Percentiles rank a stretch among this genome's conserved stretches.
These are phyloP conservation scores for Dryas octopetala DNA, from an alignment of 306 rosid species.

Conservation along the genomic window DNA sequence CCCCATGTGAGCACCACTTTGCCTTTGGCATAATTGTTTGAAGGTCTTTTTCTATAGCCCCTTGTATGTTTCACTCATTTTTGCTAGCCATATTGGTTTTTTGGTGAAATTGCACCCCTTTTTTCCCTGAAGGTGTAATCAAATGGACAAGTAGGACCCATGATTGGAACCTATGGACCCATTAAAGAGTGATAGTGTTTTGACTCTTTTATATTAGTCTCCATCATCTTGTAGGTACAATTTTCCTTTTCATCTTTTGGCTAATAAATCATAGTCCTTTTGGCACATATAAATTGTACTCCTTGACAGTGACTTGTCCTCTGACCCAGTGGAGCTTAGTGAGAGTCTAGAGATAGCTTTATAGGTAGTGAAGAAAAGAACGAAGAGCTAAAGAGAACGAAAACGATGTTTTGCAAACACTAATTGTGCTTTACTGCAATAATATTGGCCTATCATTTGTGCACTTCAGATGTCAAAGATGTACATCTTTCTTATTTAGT, in stretches of 20 bases:
- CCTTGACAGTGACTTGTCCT: constrained; percentile 9
- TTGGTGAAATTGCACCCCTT: neutral
- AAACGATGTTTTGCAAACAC: neutral
- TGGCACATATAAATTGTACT: constrained; percentile 1
- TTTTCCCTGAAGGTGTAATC: neutral
- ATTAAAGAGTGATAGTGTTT: neutral
- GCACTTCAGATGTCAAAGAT: constrained; percentile 1
- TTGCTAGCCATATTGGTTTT: neutral
- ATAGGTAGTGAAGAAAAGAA: neutral
- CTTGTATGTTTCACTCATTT: neutral
- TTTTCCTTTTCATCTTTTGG: constrained; percentile 8
- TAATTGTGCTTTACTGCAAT: neutral
- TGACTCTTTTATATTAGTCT: neutral
- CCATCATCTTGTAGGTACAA: constrained; percentile 8
- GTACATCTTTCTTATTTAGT: neutral
- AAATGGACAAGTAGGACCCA: neutral
- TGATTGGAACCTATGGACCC: constrained; percentile 1
- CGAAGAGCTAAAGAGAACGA: neutral
- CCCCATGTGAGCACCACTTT: constrained; percentile 17
- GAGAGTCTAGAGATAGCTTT: neutral
- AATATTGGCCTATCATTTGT: neutral
- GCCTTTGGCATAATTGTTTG: neutral
- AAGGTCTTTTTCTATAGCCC: neutral
- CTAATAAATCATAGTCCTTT: constrained; percentile 2
- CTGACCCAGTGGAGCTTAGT: neutral